These are phyloP conservation scores for Phyllosticta capitalensis DNA, from an alignment of 2,329 filamentous ascomycete species.

Conservation along the genomic window DNA sequence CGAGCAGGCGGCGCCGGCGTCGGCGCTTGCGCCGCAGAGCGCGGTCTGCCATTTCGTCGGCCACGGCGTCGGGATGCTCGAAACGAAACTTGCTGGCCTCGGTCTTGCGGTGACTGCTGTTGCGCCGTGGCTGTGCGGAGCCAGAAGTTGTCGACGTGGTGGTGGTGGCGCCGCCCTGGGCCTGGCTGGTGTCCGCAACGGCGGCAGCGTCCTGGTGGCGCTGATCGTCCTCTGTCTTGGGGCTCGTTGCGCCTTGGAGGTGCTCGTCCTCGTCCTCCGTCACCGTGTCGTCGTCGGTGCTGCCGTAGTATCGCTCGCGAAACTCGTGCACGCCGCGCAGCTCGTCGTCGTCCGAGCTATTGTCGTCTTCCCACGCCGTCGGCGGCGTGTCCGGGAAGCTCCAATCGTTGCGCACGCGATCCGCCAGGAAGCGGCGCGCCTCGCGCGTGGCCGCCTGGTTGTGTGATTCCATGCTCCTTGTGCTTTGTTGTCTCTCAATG, in stretches of 20 bases:
- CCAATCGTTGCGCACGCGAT: constrained; percentile 38
- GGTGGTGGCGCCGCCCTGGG: not conserved
- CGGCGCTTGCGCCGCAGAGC: constrained; percentile 25
- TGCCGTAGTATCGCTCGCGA: constrained; percentile 36
- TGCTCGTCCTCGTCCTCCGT: constrained; percentile 21
- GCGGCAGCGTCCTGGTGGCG: not conserved
- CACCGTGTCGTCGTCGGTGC: constrained; percentile 13
- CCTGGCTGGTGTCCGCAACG: not conserved
- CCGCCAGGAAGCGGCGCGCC: constrained; percentile 32
- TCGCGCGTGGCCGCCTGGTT: constrained; percentile 35
- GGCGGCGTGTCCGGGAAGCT: constrained; percentile 26
- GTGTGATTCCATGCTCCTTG: constrained; percentile 27
- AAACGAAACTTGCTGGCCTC: constrained; percentile 29
- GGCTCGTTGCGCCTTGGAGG: not conserved
- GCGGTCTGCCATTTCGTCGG: constrained; percentile 24
- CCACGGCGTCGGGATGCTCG: constrained; percentile 37
- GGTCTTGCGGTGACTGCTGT: constrained; percentile 1
- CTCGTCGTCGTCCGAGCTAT: constrained; percentile 20
- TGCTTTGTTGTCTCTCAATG: no score
- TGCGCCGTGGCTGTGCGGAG: constrained; percentile 5
- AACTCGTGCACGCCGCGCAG: constrained; percentile 27
- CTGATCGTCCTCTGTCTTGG: constrained; percentile 12
- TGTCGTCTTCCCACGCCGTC: constrained; percentile 21
- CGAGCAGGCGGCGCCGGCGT: constrained; percentile 27
- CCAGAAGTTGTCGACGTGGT: constrained; percentile 6